Conservation (phyloP, 192 early-diverging fungal species). For the Chytriomyces confervae region DNA sequence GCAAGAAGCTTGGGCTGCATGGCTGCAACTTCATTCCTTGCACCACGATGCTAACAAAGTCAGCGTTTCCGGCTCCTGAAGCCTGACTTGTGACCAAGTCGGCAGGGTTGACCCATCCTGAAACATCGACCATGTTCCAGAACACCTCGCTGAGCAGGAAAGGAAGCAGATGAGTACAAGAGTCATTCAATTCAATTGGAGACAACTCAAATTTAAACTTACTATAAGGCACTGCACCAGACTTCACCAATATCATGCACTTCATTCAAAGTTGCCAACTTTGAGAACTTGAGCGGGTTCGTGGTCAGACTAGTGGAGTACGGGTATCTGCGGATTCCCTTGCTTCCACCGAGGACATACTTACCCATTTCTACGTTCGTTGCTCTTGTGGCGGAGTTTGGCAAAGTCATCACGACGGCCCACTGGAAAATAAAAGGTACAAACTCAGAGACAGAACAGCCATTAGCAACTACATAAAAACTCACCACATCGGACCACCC, state of each 20-base stretch:
- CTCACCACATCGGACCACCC: neutral
- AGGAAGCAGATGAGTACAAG: too few species aligned
- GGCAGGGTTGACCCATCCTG: constrained; percentile 30
- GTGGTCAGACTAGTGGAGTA: too few species aligned
- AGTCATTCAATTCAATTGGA: too few species aligned
- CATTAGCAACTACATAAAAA: neutral
- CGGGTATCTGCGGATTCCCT: too few species aligned
- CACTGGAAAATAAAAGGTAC: neutral
- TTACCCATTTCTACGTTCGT: too few species aligned
- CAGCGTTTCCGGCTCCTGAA: constrained; percentile 41
- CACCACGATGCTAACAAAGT: constrained; percentile 45
- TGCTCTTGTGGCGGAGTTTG: too few species aligned
- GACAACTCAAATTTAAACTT: too few species aligned
- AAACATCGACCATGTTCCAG: constrained; percentile 59
- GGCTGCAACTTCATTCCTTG: constrained; percentile 61
- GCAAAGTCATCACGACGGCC: neutral
- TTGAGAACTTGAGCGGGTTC: too few species aligned
- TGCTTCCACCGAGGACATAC: too few species aligned
- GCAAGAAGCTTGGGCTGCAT: constrained; percentile 53
- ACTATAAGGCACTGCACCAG: too few species aligned
- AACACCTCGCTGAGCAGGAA: constrained; percentile 75
- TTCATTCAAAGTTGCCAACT: too few species aligned
- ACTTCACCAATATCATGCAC: too few species aligned
- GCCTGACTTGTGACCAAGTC: constrained; percentile 20
- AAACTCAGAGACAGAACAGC: neutral